These are phyloP conservation scores for Chenopodium quinoa DNA, from an alignment of 148 eudicot genomes.

Conservation along the genomic window DNA sequence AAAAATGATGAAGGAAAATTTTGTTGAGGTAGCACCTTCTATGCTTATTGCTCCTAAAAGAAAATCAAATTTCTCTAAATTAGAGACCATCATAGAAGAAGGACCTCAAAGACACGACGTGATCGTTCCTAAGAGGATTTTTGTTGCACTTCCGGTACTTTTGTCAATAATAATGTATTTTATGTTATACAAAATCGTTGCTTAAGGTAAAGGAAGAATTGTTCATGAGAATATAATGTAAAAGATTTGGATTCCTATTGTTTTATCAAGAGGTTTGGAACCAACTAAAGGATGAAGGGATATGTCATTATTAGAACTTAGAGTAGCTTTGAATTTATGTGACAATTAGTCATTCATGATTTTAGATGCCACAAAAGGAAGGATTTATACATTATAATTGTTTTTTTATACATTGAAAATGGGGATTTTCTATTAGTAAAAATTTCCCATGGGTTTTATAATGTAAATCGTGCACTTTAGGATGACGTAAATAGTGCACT, in stretches of 20 bases:
- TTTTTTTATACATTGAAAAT: not conserved
- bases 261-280: not conserved
- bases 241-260: not conserved
- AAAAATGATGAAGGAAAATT: slow-evolving; percentile 19
- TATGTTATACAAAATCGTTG: slow-evolving; percentile 18
- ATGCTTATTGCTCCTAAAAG: slow-evolving; percentile 29
- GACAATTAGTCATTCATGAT: not conserved
- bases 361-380: not conserved
- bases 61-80: slow-evolving; percentile 28
- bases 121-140: slow-evolving; percentile 16
- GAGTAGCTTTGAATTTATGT: too few relatives aligned
- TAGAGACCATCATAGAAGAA: slow-evolving; percentile 50
- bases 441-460: too few relatives aligned
- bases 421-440: not conserved
- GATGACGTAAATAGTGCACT: too few relatives aligned
- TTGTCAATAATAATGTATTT: slow-evolving; percentile 34
- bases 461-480: too few relatives aligned
- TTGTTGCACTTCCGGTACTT: slow-evolving; percentile 33
- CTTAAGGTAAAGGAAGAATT: not conserved
- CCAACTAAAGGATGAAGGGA: not conserved
- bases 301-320: not conserved
- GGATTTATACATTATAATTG: not conserved
- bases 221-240: not conserved
- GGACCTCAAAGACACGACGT: slow-evolving; percentile 17
- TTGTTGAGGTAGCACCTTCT: slow-evolving; percentile 45